Evolutionary conservation across 1,139 yeast genomes (phyloP), one percentile per base, ranked within the genome.

Genomic region (Candida sanyaensis): DNA sequence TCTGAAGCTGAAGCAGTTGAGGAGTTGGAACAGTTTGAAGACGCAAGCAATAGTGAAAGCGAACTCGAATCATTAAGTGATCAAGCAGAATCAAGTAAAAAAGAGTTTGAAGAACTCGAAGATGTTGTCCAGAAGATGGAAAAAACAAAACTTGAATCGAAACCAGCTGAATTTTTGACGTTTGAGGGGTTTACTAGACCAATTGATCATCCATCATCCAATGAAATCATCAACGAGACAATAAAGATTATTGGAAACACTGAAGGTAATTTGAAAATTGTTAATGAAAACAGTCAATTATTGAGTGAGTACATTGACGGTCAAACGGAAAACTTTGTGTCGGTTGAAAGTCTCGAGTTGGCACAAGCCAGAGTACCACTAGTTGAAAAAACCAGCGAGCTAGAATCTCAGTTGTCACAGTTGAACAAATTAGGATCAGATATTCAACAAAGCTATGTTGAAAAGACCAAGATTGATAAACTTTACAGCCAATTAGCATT

Each of bases 191-290:
- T 53, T 23, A 46, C 50, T 7, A 42, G 17, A 8, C 37, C 44
- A 5, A 17, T 13, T 6, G 41, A 40, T 8, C 30, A 40, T 24
- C 28, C 41, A 17, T 31, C 33, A n/a, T 23, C 41, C 8, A 42
- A 47, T 24, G 38, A 42, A 9, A 42, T 58, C 6, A 24, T 42
- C 9, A 52, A 56, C 34, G 57, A 60, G 33, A 51, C 56, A 2
- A 13, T 37, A 8, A 55, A 58, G 12, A 55, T 65, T 7, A 43
- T 57, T n/a, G 54, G 50, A 41, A 50, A 46, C 21, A 59, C 68
- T 0, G 46, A 59, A 37, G 70, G 64, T 4, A 50, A 60, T 41
- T 44, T 60, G 27, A 24, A 45, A 28, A 49, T 61, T 11, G 44
- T 61, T 26, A 47, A 50, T 9, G 34, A 44, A 10, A 63, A 62